phyloP scores from a whole-genome alignment of 2,329 filamentous ascomycete species.

The Colletotrichum shisoi region DNA sequence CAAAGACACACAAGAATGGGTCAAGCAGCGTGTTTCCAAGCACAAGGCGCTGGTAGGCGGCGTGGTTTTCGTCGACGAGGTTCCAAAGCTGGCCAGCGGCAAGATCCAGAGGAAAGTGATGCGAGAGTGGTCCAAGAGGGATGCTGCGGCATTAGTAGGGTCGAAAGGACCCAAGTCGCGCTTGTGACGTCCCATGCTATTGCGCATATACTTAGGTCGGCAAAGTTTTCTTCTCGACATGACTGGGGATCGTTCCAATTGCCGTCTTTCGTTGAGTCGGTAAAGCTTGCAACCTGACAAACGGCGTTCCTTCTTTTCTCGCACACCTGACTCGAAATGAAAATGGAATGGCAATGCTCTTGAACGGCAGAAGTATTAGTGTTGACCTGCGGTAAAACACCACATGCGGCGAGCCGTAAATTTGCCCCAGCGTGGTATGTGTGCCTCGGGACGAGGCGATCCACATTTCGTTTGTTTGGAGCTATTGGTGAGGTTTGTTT shows the following conservation, averaged over 20 bases:
- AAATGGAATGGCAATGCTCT: background rate
- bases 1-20: conserved; percentile 60
- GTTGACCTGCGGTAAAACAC: background rate
- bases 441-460: background rate
- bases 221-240: conserved; percentile 3
- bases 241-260: conserved; percentile 12
- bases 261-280: conserved; percentile 2
- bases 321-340: background rate
- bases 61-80: conserved; percentile 62
- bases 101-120: conserved; percentile 66
- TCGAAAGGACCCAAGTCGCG: conserved; percentile 20
- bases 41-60: conserved; percentile 62
- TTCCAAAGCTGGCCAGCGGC: conserved; percentile 65
- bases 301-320: background rate
- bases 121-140: conserved; percentile 65
- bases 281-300: background rate
- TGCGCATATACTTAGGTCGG: background rate
- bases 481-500: no score
- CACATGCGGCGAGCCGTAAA: background rate
- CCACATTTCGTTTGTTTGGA: background rate
- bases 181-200: conserved; percentile 19
- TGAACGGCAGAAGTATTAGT: background rate
- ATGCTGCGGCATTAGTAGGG: conserved; percentile 50
- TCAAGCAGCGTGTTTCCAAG: conserved; percentile 58
- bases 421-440: background rate